Conservation (phyloP, 352 stramenopile genomes). For the Phytopythium boreale region DNA sequence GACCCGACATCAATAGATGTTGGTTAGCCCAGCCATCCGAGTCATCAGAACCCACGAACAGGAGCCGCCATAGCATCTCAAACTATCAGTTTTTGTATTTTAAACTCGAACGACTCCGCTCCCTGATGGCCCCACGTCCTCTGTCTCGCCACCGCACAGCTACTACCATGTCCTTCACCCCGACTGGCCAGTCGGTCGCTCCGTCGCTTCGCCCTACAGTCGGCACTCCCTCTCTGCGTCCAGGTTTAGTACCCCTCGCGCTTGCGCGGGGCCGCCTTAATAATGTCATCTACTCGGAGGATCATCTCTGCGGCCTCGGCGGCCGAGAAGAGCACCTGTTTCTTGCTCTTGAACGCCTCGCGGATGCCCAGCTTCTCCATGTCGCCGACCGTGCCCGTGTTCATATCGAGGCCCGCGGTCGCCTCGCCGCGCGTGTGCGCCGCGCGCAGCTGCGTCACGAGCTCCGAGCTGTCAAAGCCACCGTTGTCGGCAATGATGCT, state of each 20-base stretch:
- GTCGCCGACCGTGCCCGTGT: conserved; percentile 93
- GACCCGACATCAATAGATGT: too few species aligned
- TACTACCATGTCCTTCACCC: not conserved
- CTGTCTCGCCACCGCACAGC: not conserved
- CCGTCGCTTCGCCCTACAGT: not conserved
- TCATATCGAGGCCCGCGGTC: conserved; percentile 97
- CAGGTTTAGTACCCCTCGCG: conserved; percentile 43
- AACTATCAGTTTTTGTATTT: conserved; percentile 2
- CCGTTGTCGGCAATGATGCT: conserved; percentile 99
- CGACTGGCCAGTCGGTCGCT: not conserved
- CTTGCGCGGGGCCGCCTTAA: conserved; percentile 91
- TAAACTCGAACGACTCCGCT: conserved; percentile 2
- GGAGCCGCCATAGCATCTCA: not conserved
- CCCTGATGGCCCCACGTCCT: not conserved
- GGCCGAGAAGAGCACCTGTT: conserved; percentile 96
- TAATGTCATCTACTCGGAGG: conserved; percentile 98
- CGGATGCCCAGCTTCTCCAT: conserved; percentile 98
- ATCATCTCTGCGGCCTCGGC: conserved; percentile 99
- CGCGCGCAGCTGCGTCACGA: conserved; percentile 95
- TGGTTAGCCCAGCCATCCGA: not conserved
- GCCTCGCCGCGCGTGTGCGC: conserved; percentile 91
- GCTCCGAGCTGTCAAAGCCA: conserved; percentile 97
- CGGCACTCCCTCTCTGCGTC: not conserved
- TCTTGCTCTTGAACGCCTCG: conserved; percentile 96
- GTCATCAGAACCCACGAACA: not conserved